Percentiles rank a stretch among this genome's conserved stretches.
These are phyloP conservation scores for Zostera marina DNA, from an alignment of 116 monocot genomes.

Conservation along the genomic window DNA sequence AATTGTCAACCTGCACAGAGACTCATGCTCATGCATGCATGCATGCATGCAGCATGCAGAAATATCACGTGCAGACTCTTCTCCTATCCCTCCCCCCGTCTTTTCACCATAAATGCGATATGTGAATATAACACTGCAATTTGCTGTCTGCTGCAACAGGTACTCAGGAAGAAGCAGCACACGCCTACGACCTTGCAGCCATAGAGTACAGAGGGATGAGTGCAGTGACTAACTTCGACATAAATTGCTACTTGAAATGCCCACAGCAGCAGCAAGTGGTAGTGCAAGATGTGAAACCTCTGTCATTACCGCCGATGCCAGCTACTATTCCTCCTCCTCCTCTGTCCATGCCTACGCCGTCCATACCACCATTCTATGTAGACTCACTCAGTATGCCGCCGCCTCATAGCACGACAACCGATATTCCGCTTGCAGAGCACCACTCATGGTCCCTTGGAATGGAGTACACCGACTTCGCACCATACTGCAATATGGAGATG, in stretches of 20 bases:
- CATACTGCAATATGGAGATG: constrained; percentile 1
- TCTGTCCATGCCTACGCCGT: not conserved
- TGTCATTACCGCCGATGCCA: constrained; percentile 1
- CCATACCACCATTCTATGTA: not conserved
- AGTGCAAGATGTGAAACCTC: not conserved
- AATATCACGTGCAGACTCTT: not conserved
- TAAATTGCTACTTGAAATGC: constrained; percentile 29
- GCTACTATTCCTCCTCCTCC: not conserved
- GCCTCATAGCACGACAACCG: not conserved
- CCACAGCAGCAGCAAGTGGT: not conserved
- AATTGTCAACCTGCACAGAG: not conserved
- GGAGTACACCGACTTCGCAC: constrained; percentile 10
- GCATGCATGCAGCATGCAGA: constrained; percentile 5
- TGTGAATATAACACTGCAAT: not conserved
- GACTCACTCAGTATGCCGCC: not conserved
- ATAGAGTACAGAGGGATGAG: constrained; percentile 55
- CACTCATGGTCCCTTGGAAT: constrained; percentile 25
- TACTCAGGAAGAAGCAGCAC: constrained; percentile 79
- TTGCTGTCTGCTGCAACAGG: constrained; percentile 17
- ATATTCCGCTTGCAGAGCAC: constrained; percentile 10
- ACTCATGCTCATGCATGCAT: not conserved
- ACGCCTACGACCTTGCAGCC: constrained; percentile 80
- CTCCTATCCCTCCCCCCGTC: not conserved
- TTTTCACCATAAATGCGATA: not conserved
- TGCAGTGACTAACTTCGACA: constrained; percentile 86